Percentiles rank a stretch among this genome's conserved stretches.
phyloP scores from a whole-genome alignment of 108 stramenopile species.

The Fragilariopsis cylindrus region DNA sequence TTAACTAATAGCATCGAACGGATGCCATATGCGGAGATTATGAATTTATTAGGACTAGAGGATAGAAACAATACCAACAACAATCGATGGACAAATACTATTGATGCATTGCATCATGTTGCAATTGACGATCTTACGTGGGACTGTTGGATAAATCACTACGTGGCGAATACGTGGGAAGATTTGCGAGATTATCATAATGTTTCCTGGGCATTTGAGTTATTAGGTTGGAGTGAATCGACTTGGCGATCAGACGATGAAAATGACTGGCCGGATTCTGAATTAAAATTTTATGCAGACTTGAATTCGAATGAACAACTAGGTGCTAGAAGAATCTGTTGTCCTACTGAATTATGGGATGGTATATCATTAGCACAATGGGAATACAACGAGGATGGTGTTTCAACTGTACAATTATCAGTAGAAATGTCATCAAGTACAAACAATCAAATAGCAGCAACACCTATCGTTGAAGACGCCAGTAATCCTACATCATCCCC shows the following conservation, averaged over 20 bases:
- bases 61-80: no score
- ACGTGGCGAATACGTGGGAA: conserved; percentile 13
- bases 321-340: neutral
- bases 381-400: conserved; percentile 1
- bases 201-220: neutral
- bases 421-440: neutral
- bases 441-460: no score
- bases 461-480: no score
- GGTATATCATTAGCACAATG: neutral
- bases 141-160: conserved; percentile 36
- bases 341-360: neutral
- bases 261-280: neutral
- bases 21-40: neutral
- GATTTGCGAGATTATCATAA: neutral
- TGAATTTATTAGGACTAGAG: neutral
- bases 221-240: conserved; percentile 13
- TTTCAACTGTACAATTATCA: neutral
- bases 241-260: conserved; percentile 7
- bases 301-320: no score
- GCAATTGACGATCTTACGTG: conserved; percentile 5
- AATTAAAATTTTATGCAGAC: neutral
- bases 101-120: neutral
- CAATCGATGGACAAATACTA: neutral
- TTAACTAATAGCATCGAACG: neutral
- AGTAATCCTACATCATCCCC: no score